Conservation (phyloP, 2,329 filamentous ascomycete genomes). For the Colletotrichum australisinense region DNA sequence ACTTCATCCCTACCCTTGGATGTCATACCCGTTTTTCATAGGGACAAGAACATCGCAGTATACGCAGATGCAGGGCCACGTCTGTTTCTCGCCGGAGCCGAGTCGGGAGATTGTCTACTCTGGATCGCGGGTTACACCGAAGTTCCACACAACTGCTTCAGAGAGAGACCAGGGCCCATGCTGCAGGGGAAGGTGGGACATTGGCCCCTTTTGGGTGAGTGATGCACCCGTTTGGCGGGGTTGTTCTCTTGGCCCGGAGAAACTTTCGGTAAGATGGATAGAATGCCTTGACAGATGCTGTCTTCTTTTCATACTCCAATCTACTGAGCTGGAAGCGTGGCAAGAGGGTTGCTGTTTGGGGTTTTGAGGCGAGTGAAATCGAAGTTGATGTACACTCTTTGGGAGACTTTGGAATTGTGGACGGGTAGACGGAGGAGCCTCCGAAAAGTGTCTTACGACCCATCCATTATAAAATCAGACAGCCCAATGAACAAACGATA, state of each 20-base stretch:
- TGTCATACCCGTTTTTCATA: background rate
- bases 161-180: background rate
- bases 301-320: background rate
- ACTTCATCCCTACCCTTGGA: background rate
- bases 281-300: background rate
- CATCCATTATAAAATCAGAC: no score
- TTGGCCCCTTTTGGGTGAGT: background rate
- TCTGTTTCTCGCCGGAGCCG: background rate
- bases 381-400: background rate
- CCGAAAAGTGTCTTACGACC: no score
- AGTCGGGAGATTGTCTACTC: constrained; percentile 8
- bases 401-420: background rate
- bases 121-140: constrained; percentile 18
- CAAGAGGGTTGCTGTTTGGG: background rate
- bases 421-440: background rate
- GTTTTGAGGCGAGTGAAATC: background rate
- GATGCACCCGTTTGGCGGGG: constrained; percentile 12
- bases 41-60: background rate
- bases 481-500: no score
- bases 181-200: constrained; percentile 7
- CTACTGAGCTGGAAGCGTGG: background rate
- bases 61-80: background rate
- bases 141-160: constrained; percentile 10
- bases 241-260: constrained; percentile 19
- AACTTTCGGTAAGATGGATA: constrained; percentile 16